Evolutionary conservation across 176 grass and related monocot species (phyloP).

Genomic region (Raddia guianensis): DNA sequence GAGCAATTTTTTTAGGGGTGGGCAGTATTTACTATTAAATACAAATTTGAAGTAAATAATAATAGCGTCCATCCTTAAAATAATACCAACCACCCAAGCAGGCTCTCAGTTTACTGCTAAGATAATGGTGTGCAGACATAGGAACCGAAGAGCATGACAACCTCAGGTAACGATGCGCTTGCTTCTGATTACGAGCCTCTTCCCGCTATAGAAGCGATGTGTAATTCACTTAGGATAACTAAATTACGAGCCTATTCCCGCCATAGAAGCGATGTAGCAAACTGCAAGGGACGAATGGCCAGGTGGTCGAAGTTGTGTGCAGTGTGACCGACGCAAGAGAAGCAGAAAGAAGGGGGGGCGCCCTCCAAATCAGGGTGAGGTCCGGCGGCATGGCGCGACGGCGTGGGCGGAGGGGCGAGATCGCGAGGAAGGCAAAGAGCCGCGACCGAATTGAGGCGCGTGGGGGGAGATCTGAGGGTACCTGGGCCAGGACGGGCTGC

Average conservation of each 20-base stretch:
- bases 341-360: neutral
- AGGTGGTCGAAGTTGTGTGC: neutral
- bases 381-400: too few species aligned
- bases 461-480: constrained; percentile 43
- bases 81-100: too few species aligned
- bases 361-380: constrained; percentile 15
- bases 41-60: too few species aligned
- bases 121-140: neutral
- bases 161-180: neutral
- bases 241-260: neutral
- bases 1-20: too few species aligned
- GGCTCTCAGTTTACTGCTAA: neutral
- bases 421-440: neutral
- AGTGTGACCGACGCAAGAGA: neutral
- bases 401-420: constrained; percentile 1
- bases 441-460: constrained; percentile 1
- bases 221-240: neutral
- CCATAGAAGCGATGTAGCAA: neutral
- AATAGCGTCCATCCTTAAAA: too few species aligned
- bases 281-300: neutral
- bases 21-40: too few species aligned
- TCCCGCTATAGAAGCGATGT: neutral
- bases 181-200: neutral
- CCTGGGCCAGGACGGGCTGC: constrained; percentile 88
- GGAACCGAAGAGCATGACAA: neutral